phyloP scores from a whole-genome alignment of 2,329 filamentous ascomycete species.

The Coniella lustricola region DNA sequence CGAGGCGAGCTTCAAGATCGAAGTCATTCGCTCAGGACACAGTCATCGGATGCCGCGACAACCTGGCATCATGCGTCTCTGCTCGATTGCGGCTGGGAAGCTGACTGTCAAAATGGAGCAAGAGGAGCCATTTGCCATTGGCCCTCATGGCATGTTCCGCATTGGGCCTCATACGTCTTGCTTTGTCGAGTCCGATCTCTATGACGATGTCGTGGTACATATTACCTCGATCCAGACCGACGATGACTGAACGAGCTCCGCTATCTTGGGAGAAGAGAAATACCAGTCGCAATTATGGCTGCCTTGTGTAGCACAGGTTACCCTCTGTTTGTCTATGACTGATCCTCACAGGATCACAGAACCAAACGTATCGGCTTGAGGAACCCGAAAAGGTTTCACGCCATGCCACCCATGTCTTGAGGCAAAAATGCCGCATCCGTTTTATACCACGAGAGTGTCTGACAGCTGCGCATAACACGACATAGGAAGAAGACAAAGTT shows the following conservation, averaged over 20 bases:
- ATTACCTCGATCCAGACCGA: constrained; percentile 5
- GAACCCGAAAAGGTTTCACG: too few relatives aligned
- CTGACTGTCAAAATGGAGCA: constrained; percentile 19
- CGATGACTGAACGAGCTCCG: not conserved
- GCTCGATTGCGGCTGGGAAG: constrained; percentile 25
- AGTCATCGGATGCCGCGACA: constrained; percentile 17
- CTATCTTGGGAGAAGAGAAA: too few relatives aligned
- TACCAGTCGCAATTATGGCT: too few relatives aligned
- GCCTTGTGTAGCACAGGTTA: too few relatives aligned
- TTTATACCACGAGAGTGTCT: too few relatives aligned
- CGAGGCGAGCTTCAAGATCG: constrained; percentile 22
- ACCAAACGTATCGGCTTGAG: not conserved
- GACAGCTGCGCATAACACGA: too few relatives aligned
- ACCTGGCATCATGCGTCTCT: constrained; percentile 18
- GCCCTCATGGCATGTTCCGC: constrained; percentile 22
- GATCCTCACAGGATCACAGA: too few relatives aligned
- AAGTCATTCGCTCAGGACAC: constrained; percentile 20
- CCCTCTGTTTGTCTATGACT: too few relatives aligned
- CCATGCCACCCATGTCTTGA: too few relatives aligned
- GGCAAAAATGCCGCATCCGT: too few relatives aligned
- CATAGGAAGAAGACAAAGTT: too few relatives aligned
- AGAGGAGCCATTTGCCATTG: constrained; percentile 21
- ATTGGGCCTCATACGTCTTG: constrained; percentile 17
- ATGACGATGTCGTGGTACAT: constrained; percentile 20
- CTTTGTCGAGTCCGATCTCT: constrained; percentile 19